Evolutionary conservation across 2,329 filamentous ascomycete species (phyloP), one percentile per base, ranked within the genome.

Genomic region (Thelonectria rubi): DNA sequence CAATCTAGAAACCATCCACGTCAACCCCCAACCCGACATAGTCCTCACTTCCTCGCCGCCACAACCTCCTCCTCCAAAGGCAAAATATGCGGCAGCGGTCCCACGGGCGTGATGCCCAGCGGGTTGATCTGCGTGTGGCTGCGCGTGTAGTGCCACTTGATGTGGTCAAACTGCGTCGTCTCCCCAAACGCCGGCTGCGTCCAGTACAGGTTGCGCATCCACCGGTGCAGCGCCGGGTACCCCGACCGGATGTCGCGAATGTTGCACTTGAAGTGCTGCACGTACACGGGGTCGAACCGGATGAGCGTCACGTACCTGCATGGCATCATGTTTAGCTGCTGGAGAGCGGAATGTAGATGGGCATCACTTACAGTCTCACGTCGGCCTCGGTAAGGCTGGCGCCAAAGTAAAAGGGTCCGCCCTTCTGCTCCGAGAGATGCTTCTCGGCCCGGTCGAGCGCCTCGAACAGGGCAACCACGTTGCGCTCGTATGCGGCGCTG

Each of bases 81-180:
- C 78, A 97, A 72, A 64, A 99, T 90, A 79, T 96, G 85, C 40
- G 94, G 94, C 72, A 93, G 70, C 5, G 95, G 94, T 0, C 94
- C 94, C 15, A 97, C 74, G 1, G 94, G 94, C 21, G 93, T 94
- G 73, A 99, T 97, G 40, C 83, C 81, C 51, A 81, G 77, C 15
- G 87, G 88, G 77, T 91, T 91, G 74, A 91, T 89, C 79, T 90
- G 84, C 10, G 81, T 82, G 71, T 88, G 85, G 67, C 84, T 87
- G 69, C 82, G 80, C 62, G 86, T 87, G 75, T 86, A 87, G 75
- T 89, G 87, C 76, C 82, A 90, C 86, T 97, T 97, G 81, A 98
- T 98, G 79, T 99, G 95, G 76, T 96, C 87, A 76, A 97, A 97
- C 77, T 97, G 86, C 20, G 94, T 97, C 63, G 93, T 95, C 53